phyloP scores from a whole-genome alignment of 106 monocot genomes.

The Allium fistulosum region DNA sequence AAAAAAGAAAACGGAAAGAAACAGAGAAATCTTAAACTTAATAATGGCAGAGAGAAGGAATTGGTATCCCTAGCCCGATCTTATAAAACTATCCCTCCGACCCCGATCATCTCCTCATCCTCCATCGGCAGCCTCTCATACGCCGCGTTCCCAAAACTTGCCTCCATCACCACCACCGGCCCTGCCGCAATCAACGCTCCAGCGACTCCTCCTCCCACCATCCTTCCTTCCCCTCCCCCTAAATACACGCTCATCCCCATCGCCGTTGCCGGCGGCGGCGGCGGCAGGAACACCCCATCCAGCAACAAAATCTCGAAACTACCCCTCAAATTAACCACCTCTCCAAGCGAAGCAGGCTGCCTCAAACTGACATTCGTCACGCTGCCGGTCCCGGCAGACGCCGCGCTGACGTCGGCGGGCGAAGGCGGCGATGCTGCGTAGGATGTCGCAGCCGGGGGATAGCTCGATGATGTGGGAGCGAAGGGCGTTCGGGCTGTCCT shows the following conservation, averaged over 20 bases:
- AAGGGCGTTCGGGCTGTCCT: conserved; percentile 64
- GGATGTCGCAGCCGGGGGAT: conserved; percentile 44
- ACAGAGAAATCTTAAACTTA: no score
- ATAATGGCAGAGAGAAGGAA: no score
- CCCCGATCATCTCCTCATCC: conserved; percentile 24
- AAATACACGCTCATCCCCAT: conserved; percentile 47
- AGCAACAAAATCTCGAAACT: conserved; percentile 59
- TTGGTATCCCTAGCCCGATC: no score
- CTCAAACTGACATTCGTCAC: conserved; percentile 58
- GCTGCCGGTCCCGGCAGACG: conserved; percentile 46
- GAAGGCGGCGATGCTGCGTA: conserved; percentile 42
- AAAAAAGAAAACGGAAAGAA: no score
- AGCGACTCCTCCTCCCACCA: conserved; percentile 53
- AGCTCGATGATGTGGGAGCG: conserved; percentile 61
- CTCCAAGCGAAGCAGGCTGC: conserved; percentile 36
- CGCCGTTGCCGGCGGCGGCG: conserved; percentile 49
- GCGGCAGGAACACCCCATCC: conserved; percentile 44
- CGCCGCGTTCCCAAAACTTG: conserved; percentile 55
- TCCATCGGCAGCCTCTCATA: conserved; percentile 61
- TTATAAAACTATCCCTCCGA: no score
- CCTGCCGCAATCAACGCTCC: conserved; percentile 39
- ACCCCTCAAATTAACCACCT: conserved; percentile 48
- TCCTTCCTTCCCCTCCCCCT: conserved; percentile 53
- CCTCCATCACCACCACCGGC: conserved; percentile 57
- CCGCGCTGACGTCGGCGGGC: conserved; percentile 58